Base-by-base conservation (phyloP, 2,329 filamentous ascomycete species). In the Aureobasidium sp. region DNA sequence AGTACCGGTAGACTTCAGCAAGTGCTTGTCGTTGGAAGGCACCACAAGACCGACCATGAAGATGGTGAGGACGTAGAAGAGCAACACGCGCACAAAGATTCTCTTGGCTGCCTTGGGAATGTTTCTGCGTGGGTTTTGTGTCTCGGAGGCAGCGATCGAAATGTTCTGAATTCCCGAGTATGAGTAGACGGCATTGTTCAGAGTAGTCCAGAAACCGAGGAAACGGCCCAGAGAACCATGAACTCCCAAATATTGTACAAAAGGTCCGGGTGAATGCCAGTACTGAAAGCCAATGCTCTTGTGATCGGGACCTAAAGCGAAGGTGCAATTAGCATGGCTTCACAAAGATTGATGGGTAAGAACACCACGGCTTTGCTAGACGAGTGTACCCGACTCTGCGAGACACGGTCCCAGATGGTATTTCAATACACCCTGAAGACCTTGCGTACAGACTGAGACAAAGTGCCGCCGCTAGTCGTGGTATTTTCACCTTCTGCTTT, bases 1-100 rank as follows among this genome's bases (percentile, higher is more conserved):
- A 50, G 79, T 81, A 7, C 76, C 74, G 27, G 78, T 79, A 29
- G 82, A 81, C 16, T 74, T 71, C 25, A 79, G 80, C 44, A 86
- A 74, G 2, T 73, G 73, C 1, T 70, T 63, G 60, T 81, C 77
- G 63, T 82, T 74, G 36, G 77, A 83, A 0, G 81, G 81, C 65
- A 81, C 81, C 60, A 83, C 83, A 29, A 85, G 78, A 42, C 82
- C 80, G 54, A 85, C 84, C 32, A 80, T 79, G 9, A 86, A 71
- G 2, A 82, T 78, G 3, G 76, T 77, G 8, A 80, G 70, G 58
- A 61, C 54, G 13, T 55, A 85, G 74, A 86, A 84, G 69, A 84
- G 76, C 8, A 84, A 72, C 21, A 86, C 74, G 5, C 83, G 82
- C 68, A 79, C 83, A 69, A 85, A 82, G 69, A 81, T 83, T 8